Evolutionary conservation across 2,329 filamentous ascomycete species (phyloP), one percentile per base, ranked within the genome.

Genomic region (Curvularia eragrostidis): DNA sequence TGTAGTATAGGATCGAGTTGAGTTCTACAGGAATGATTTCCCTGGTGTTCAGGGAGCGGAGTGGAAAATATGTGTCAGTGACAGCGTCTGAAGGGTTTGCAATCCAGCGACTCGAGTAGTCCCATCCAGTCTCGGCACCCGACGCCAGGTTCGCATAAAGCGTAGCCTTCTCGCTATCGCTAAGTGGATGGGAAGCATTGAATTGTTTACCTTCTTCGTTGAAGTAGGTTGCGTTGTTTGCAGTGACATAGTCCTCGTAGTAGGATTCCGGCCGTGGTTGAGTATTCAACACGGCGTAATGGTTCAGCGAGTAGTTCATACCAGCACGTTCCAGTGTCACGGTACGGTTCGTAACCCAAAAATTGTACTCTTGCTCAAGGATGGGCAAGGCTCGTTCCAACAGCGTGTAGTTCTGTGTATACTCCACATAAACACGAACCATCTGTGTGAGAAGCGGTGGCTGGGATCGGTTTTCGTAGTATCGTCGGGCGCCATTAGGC

Each of bases 401-500:
- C 23, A 89, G 82, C 44, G 79, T 82, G 0, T 82, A 84, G 66
- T 90, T 87, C 47, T 87, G 84, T 26, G 87, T 89, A 69, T 88
- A 83, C 56, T 88, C 82, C 32, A 90, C 75, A 62, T 90, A 90
- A 13, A 81, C 75, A 62, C 83, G 83, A 51, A 90, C 83, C 87
- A 90, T 90, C 71, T 86, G 84, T 1, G 87, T 80, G 50, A 90
- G 76, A 44, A 90, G 72, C 1, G 88, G 88, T 18, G 87, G 88
- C 73, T 90, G 87, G 2, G 86, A 89, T 28, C 88, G 82, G 71
- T 90, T 89, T 53, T 89, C 79, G 64, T 89, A 90, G 78, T 90
- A 89, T 24, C 85, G 67, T 13, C 88, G 80, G n/a, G 85, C 86
- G 7, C 87, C 88, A 58, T 90, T 90, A 36, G 88, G 88, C 3